phyloP scores from a whole-genome alignment of 805 yeast species.

The Metschnikowia cubensis region DNA sequence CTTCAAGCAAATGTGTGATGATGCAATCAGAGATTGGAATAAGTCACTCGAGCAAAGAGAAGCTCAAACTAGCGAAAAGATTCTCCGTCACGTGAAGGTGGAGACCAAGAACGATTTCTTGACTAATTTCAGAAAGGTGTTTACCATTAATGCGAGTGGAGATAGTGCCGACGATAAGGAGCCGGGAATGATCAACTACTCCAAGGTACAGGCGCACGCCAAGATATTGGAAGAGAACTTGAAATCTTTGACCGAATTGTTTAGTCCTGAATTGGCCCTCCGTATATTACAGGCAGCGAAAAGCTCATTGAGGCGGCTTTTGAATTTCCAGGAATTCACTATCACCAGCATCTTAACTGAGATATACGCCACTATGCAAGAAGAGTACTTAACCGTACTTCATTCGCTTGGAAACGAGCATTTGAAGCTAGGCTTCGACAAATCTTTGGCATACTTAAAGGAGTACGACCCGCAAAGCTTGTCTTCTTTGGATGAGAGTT shows the following conservation, averaged over 20 bases:
- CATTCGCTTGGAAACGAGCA: conserved; percentile 66
- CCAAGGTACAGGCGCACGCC: conserved; percentile 76
- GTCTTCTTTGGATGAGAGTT: conserved; percentile 18
- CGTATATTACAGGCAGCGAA: conserved; percentile 67
- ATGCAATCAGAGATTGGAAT: conserved; percentile 32
- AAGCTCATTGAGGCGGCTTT: conserved; percentile 54
- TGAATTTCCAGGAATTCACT: conserved; percentile 29
- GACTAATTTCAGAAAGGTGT: conserved; percentile 61
- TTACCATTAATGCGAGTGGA: conserved; percentile 26
- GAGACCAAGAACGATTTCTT: conserved; percentile 56
- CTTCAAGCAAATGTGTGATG: conserved; percentile 25
- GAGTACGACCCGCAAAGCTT: conserved; percentile 60
- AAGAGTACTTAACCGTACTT: conserved; percentile 65
- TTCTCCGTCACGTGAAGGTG: conserved; percentile 47
- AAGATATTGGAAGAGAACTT: conserved; percentile 73
- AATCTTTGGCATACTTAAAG: conserved; percentile 66
- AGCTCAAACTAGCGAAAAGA: conserved; percentile 43
- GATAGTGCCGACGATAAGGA: neutral
- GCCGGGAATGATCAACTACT: conserved; percentile 27
- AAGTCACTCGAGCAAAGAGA: conserved; percentile 39
- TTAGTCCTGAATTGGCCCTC: conserved; percentile 77
- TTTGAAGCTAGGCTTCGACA: conserved; percentile 77
- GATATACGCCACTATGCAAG: conserved; percentile 43
- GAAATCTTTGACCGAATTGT: conserved; percentile 67
- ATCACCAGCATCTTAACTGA: conserved; percentile 32